phyloP scores from a whole-genome alignment of 169 alveolate species.

The Plasmodium coatneyi region DNA sequence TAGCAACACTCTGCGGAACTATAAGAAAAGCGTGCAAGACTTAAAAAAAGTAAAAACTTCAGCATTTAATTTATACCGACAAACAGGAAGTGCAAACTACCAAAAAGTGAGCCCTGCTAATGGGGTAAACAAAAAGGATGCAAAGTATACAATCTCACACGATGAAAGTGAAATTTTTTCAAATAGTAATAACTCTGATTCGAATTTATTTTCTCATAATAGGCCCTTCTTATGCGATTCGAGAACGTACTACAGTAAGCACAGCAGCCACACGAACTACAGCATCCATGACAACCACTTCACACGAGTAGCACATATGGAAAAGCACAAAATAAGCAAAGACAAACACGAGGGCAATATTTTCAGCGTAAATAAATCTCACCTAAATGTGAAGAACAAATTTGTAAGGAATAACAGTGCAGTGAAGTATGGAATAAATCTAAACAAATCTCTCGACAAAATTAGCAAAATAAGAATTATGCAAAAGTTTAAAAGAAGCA shows the following conservation, averaged over 20 bases:
- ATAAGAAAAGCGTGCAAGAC: slow-evolving; percentile 11
- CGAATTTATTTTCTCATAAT: neutral
- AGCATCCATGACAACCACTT: neutral
- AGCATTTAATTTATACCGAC: neutral
- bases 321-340: neutral
- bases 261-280: neutral
- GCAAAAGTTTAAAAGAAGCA: slow-evolving; percentile 32
- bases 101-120: neutral
- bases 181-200: neutral
- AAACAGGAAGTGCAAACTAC: neutral
- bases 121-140: neutral
- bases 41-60: neutral
- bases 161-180: neutral
- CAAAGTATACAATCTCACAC: neutral
- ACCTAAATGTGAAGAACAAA: slow-evolving; percentile 8
- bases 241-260: neutral
- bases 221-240: slow-evolving; percentile 10
- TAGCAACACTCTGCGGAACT: slow-evolving; percentile 4
- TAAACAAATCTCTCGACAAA: slow-evolving; percentile 13
- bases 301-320: neutral
- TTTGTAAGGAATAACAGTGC: neutral
- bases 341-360: neutral
- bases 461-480: slow-evolving; percentile 14
- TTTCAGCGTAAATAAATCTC: neutral
- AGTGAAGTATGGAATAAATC: neutral